Conservation (phyloP, 2,329 filamentous ascomycete genomes). For the Cercospora canescens region DNA sequence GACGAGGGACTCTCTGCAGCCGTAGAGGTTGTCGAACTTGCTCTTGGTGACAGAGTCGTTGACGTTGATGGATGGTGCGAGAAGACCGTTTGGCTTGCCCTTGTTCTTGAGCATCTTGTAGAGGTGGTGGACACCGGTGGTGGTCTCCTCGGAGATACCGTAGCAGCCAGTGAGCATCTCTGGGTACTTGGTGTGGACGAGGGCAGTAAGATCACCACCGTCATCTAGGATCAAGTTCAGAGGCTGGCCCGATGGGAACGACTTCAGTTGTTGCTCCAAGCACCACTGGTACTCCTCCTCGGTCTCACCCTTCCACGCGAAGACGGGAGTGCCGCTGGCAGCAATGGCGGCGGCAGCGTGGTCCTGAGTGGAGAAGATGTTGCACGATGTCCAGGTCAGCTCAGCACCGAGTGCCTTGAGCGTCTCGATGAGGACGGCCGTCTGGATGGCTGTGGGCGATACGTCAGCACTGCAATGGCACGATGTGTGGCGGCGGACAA, state of each 20-base stretch:
- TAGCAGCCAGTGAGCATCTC: constrained; percentile 98
- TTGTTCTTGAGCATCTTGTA: constrained; percentile 90
- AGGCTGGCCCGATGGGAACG: constrained; percentile 95
- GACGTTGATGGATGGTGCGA: constrained; percentile 97
- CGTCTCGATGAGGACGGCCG: constrained; percentile 98
- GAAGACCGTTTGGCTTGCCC: constrained; percentile 70
- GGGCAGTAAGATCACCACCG: constrained; percentile 92
- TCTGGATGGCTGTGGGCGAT: constrained; percentile 75
- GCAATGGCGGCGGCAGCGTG: constrained; percentile 98
- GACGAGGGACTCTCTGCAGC: constrained; percentile 96
- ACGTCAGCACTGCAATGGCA: constrained; percentile 17
- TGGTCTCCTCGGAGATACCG: constrained; percentile 99
- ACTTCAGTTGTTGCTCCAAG: constrained; percentile 92
- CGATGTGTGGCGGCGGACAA: not conserved
- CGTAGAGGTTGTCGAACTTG: constrained; percentile 99
- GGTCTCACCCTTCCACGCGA: constrained; percentile 86
- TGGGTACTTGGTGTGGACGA: constrained; percentile 98
- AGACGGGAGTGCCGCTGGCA: constrained; percentile 86
- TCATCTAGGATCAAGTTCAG: constrained; percentile 99
- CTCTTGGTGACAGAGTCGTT: constrained; percentile 99
- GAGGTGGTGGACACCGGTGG: constrained; percentile 98
- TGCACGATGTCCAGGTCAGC: constrained; percentile 98
- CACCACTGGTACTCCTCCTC: constrained; percentile 99
- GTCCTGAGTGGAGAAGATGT: constrained; percentile 99
- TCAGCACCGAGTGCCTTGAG: constrained; percentile 91